Base-by-base conservation (phyloP, 2,329 filamentous ascomycete species). In the Fusarium avenaceum region DNA sequence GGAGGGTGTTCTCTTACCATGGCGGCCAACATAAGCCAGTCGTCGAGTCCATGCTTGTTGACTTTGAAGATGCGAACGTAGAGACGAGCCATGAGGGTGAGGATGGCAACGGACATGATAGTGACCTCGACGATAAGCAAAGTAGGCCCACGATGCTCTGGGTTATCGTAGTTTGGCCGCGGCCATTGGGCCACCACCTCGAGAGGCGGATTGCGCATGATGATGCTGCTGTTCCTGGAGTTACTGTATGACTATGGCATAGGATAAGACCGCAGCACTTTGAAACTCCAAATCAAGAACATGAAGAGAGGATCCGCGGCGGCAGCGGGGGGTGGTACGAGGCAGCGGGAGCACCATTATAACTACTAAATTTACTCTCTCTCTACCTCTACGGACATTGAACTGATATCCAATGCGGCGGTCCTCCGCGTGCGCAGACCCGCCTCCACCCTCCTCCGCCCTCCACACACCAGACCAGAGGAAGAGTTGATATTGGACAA, bases 1-100 rank as follows among this genome's bases (percentile, higher is more conserved):
- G 7, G 35, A 17, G 17, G 9, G 17, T n/a, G n/a, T 19, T 59
- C 47, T 75, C 58, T 71, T 65, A 81, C 79, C 63, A 76, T 75
- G 6, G 79, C 79, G 33, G 56, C 75, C 7, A 80, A 62, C 80
- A 82, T 82, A 14, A 82, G 52, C 80, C 78, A 81, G 70, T 82
- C 81, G 61, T 82, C 81, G 52, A 75, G 71, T 33, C 78, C 77
- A 38, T 62, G 74, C 49, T 73, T 76, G 43, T 75, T 74, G 33
- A 81, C 73, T 35, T 79, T 73, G 55, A 67, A 55, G 3, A 78
- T 59, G 11, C 79, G 73, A 46, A 80, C 80, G 45, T 80, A 81
- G 39, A 82, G 72, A 15, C 81, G 77, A 48, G 80, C 71, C 26
- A 66, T 48, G 10, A 82, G 69, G 20, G 75, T 76, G 14, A 79